These are phyloP conservation scores for Eucalyptus erythrocorys DNA, from an alignment of 345 rosid species.

Conservation along the genomic window DNA sequence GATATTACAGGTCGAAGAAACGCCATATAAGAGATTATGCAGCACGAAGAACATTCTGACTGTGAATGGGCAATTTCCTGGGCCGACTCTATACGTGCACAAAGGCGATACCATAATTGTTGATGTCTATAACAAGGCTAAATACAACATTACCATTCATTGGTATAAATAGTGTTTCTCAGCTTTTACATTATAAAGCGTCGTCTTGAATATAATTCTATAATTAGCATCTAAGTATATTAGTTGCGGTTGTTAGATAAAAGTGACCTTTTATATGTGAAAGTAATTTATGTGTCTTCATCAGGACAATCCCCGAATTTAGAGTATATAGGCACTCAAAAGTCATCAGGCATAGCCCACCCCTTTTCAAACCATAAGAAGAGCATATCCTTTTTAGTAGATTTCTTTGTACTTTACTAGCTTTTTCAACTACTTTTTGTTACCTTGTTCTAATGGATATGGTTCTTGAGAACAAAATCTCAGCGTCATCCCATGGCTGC, in stretches of 20 bases:
- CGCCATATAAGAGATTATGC: conserved; percentile 12
- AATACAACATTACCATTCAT: conserved; percentile 18
- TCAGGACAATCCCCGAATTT: not conserved
- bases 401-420: not conserved
- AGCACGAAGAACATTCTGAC: conserved; percentile 19
- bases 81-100: conserved; percentile 7
- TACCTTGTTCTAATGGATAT: not conserved
- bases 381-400: not conserved
- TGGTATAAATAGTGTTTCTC: not conserved
- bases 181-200: not conserved
- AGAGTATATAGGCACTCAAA: not conserved
- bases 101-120: conserved; percentile 10
- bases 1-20: conserved; percentile 7
- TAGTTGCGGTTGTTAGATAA: not conserved
- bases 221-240: not conserved
- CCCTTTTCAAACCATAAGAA: not conserved
- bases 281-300: not conserved
- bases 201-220: not conserved
- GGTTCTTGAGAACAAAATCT: not conserved
- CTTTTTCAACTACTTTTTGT: not conserved
- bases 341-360: not conserved
- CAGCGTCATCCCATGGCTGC: not conserved
- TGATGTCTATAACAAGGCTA: conserved; percentile 6
- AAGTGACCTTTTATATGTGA: not conserved
- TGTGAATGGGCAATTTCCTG: conserved; percentile 14